phyloP scores from a whole-genome alignment of 768 basidiomycete species.

The Crassisporium funariophilum region DNA sequence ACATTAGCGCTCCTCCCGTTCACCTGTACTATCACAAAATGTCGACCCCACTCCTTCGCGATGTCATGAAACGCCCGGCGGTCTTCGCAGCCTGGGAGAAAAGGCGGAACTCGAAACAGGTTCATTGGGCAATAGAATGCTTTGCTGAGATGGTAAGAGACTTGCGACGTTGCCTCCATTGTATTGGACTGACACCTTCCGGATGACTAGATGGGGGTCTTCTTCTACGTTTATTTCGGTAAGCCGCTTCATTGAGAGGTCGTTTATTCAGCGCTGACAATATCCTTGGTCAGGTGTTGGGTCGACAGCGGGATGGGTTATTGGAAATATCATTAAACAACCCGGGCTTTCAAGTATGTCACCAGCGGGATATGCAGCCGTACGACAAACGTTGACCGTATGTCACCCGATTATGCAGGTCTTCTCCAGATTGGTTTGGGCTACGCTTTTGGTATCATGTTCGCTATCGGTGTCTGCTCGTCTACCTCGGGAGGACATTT shows the following conservation, averaged over 20 bases:
- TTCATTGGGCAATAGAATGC: slow-evolving; percentile 59
- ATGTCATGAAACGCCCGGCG: slow-evolving; percentile 40
- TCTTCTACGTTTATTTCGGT: slow-evolving; percentile 62
- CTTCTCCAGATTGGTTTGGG: slow-evolving; percentile 58
- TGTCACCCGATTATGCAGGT: slow-evolving; percentile 35
- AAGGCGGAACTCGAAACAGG: slow-evolving; percentile 38
- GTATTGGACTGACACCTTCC: slow-evolving; percentile 4
- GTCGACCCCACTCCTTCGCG: slow-evolving; percentile 35
- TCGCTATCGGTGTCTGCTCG: slow-evolving; percentile 55
- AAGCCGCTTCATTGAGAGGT: slow-evolving; percentile 7
- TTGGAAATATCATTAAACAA: slow-evolving; percentile 46
- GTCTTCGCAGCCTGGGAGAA: slow-evolving; percentile 54
- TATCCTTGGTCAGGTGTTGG: slow-evolving; percentile 46
- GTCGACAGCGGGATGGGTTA: slow-evolving; percentile 49
- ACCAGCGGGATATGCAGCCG: background rate
- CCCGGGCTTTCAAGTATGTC: slow-evolving; percentile 52
- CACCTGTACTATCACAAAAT: too few species aligned
- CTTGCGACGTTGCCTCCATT: background rate
- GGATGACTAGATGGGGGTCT: slow-evolving; percentile 54
- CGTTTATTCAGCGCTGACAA: background rate
- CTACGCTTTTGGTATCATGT: slow-evolving; percentile 60
- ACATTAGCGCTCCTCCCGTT: too few species aligned
- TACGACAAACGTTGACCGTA: background rate
- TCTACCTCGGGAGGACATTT: slow-evolving; percentile 66
- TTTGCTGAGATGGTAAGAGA: slow-evolving; percentile 59